phyloP scores from a whole-genome alignment of 768 basidiomycete species.

The Phlebiopsis flavidoalba region DNA sequence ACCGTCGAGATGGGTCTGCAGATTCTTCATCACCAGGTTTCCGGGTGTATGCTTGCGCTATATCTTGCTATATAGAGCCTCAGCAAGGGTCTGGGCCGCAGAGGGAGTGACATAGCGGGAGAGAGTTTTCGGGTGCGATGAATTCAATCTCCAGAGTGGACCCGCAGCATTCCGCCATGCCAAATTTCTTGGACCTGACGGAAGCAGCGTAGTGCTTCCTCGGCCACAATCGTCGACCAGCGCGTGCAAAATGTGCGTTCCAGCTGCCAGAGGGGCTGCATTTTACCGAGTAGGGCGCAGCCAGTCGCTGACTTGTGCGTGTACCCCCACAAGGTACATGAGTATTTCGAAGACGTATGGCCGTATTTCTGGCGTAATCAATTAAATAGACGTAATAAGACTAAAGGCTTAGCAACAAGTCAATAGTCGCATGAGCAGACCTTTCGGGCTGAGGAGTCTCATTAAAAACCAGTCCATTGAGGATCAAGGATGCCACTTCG shows the following conservation, averaged over 20 bases:
- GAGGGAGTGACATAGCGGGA: constrained; percentile 78
- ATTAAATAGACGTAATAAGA: constrained; percentile 6
- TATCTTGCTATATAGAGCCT: constrained; percentile 92
- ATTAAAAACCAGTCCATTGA: constrained; percentile 94
- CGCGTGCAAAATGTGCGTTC: constrained; percentile 74
- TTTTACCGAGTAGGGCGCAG: too few species aligned
- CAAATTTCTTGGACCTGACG: constrained; percentile 85
- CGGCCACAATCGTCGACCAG: constrained; percentile 80
- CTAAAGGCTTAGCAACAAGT: too few species aligned
- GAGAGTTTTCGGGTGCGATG: constrained; percentile 94
- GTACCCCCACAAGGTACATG: constrained; percentile 85
- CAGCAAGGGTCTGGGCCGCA: constrained; percentile 81
- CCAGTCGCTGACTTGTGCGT: constrained; percentile 84
- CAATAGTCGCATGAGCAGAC: constrained; percentile 33
- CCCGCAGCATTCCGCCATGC: constrained; percentile 97
- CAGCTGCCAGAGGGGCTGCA: constrained; percentile 74
- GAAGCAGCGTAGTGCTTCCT: constrained; percentile 82
- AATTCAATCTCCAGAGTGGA: constrained; percentile 99
- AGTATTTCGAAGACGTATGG: constrained; percentile 90
- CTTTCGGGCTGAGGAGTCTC: constrained; percentile 89
- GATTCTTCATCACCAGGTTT: constrained; percentile 80
- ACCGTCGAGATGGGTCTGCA: constrained; percentile 83
- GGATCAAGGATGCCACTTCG: constrained; percentile 74
- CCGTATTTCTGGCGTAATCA: constrained; percentile 66
- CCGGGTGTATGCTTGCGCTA: constrained; percentile 87